Conservation (phyloP, 352 stramenopile genomes). For the Pilasporangium apinafurcum region DNA sequence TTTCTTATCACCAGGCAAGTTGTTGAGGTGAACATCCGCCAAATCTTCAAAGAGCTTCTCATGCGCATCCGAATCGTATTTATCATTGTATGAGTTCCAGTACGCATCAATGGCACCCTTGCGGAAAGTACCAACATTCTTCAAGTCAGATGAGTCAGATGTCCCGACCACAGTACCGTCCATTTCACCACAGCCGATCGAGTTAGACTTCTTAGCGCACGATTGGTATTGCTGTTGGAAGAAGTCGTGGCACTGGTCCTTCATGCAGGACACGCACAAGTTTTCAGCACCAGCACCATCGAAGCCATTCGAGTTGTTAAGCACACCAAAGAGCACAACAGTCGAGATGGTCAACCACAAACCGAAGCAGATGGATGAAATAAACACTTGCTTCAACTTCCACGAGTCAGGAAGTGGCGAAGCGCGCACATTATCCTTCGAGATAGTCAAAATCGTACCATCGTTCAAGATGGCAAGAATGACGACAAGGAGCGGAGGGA, state of each 20-base stretch:
- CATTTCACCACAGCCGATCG: slow-evolving; percentile 53
- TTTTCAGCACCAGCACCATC: slow-evolving; percentile 45
- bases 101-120: slow-evolving; percentile 27
- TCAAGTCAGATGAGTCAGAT: slow-evolving; percentile 19
- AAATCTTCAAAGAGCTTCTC: slow-evolving; percentile 51
- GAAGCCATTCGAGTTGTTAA: slow-evolving; percentile 59
- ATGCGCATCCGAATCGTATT: slow-evolving; percentile 46
- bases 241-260: slow-evolving; percentile 49
- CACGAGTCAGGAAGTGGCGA: slow-evolving; percentile 59
- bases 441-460: slow-evolving; percentile 78
- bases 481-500: slow-evolving; percentile 85
- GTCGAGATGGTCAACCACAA: slow-evolving; percentile 62
- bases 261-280: slow-evolving; percentile 55
- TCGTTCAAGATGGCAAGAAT: slow-evolving; percentile 90
- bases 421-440: slow-evolving; percentile 67
- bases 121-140: slow-evolving; percentile 37
- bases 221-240: slow-evolving; percentile 44
- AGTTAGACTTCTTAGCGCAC: slow-evolving; percentile 37
- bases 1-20: slow-evolving; percentile 25
- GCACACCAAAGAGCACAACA: slow-evolving; percentile 48
- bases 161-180: slow-evolving; percentile 38
- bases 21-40: slow-evolving; percentile 47
- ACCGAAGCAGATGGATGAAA: slow-evolving; percentile 60
- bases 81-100: slow-evolving; percentile 28
- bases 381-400: slow-evolving; percentile 69